Conservation (phyloP, 495 filamentous ascomycete species). For the Tetracladium setigerum region DNA sequence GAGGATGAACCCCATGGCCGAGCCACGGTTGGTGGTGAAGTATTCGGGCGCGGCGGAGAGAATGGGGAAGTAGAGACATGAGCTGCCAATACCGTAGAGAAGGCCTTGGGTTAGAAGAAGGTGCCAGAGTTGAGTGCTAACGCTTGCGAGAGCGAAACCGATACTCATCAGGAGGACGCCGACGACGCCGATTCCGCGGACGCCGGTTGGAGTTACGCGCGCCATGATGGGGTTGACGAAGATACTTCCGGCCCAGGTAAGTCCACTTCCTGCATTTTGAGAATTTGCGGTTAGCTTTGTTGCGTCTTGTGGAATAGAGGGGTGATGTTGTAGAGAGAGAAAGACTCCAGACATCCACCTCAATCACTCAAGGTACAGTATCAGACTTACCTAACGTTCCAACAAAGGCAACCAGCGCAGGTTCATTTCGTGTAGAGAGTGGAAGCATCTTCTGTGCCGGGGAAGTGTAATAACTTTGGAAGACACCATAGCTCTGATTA, state of each 20-base stretch:
- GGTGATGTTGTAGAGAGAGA: too few species aligned
- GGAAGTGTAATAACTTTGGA: constrained; percentile 42
- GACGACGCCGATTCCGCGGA: constrained; percentile 22
- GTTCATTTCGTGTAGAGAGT: constrained; percentile 16
- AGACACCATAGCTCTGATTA: constrained; percentile 40
- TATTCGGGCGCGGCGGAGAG: constrained; percentile 40
- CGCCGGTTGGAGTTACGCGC: constrained; percentile 24
- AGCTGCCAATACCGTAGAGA: constrained; percentile 38
- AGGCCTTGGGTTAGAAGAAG: constrained; percentile 42
- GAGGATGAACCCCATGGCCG: constrained; percentile 43
- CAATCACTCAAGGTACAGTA: too few species aligned
- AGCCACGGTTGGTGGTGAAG: constrained; percentile 38
- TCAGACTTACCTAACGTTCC: constrained; percentile 38
- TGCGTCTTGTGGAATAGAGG: too few species aligned
- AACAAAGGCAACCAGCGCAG: constrained; percentile 39
- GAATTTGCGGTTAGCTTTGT: too few species aligned
- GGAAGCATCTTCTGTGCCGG: constrained; percentile 30
- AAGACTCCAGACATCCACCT: too few species aligned
- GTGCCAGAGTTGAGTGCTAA: constrained; percentile 32
- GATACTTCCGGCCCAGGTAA: constrained; percentile 43
- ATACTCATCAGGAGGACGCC: constrained; percentile 29
- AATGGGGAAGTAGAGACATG: constrained; percentile 41
- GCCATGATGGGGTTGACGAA: constrained; percentile 40
- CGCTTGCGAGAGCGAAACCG: constrained; percentile 30
- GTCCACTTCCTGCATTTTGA: too few species aligned